Base-by-base conservation (phyloP, 352 stramenopile genomes). In the Sclerospora graminicola region DNA sequence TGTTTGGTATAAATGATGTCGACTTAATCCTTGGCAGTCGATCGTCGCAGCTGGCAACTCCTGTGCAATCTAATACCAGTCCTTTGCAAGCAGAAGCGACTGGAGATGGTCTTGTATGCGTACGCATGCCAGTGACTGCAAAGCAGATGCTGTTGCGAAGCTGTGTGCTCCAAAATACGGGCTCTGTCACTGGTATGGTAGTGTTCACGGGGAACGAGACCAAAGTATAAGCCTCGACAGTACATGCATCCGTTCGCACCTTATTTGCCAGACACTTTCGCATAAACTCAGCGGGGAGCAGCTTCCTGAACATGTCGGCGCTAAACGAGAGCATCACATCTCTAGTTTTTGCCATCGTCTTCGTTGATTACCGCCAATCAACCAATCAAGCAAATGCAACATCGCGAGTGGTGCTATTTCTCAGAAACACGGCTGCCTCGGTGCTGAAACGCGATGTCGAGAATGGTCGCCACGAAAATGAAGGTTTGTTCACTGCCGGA, bases 241-340 rank as follows among this genome's bases (percentile, higher is more conserved):
- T 51, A 30, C 79, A 71, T 45, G 65, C 63, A 37, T 91, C 79
- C 0, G 69, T 59, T 2, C 79, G 76, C 29, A 88, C 70, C 16
- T 65, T 51, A 30, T 50, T 85, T 2, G 60, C 48, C 16, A 91
- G 49, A 38, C 79, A 91, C 40, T 66, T 76, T 15, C 48, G 50
- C 51, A 80, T 60, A 48, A 86, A 91, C 45, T 82, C 76, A 13
- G 52, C 51, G n/a, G 77, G 71, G 45, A 89, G 89, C 10, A 91
- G 57, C 53, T 79, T 85, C 40, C 62, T 61, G 54, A 83, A 91
- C 54, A 86, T 69, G 42, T 82, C 72, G 1, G 79, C 57, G 21
- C 54, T 60, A 57, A 87, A 85, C 48, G 65, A 66, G 18, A 84
- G 58, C 62, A 54, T 41, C 44, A 49, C 47, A 8, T 56, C 48